A percentile compares a stretch with the other conserved stretches of the same genome.
These are phyloP conservation scores for Puccinia horiana DNA, from an alignment of 1,284 basidiomycete genomes.

Conservation along the genomic window DNA sequence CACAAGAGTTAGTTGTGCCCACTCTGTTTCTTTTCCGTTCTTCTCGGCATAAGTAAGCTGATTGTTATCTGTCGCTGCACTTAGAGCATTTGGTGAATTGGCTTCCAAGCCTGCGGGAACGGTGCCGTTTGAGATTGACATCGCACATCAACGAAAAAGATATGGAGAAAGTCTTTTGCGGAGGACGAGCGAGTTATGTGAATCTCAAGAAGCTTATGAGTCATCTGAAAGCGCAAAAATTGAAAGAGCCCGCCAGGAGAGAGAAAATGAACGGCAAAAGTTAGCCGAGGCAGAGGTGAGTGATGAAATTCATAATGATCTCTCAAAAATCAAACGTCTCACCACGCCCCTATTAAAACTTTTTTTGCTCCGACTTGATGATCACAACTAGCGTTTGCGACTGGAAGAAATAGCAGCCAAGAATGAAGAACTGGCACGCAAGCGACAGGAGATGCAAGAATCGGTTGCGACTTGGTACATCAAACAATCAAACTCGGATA, in stretches of 20 bases:
- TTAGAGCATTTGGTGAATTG: slow-evolving; percentile 76
- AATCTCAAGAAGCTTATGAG: slow-evolving; percentile 74
- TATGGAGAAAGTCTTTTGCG: slow-evolving; percentile 82
- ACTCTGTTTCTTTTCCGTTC: background rate
- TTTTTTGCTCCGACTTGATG: background rate
- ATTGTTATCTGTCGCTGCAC: slow-evolving; percentile 25
- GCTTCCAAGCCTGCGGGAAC: slow-evolving; percentile 70
- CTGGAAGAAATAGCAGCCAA: slow-evolving; percentile 33
- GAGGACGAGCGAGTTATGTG: slow-evolving; percentile 70
- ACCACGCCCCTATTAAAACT: background rate
- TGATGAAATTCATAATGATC: background rate
- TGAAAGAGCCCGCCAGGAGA: slow-evolving; percentile 51
- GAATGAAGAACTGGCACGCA: slow-evolving; percentile 46
- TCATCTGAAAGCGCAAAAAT: slow-evolving; percentile 67
- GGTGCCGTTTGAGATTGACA: slow-evolving; percentile 79
- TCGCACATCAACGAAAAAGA: slow-evolving; percentile 81
- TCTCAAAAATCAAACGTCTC: background rate
- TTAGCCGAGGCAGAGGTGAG: slow-evolving; percentile 42
- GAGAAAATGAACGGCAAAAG: slow-evolving; percentile 44
- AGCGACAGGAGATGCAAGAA: slow-evolving; percentile 48
- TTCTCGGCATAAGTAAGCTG: slow-evolving; percentile 27
- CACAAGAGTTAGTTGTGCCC: slow-evolving; percentile 70
- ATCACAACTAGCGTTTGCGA: slow-evolving; percentile 12
- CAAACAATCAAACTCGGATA: slow-evolving; percentile 26
- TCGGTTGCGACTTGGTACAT: slow-evolving; percentile 47